A percentile compares a stretch with the other conserved stretches of the same genome.
phyloP scores from a whole-genome alignment of 148 eudicot species.

The Gaultheria prostrata region DNA sequence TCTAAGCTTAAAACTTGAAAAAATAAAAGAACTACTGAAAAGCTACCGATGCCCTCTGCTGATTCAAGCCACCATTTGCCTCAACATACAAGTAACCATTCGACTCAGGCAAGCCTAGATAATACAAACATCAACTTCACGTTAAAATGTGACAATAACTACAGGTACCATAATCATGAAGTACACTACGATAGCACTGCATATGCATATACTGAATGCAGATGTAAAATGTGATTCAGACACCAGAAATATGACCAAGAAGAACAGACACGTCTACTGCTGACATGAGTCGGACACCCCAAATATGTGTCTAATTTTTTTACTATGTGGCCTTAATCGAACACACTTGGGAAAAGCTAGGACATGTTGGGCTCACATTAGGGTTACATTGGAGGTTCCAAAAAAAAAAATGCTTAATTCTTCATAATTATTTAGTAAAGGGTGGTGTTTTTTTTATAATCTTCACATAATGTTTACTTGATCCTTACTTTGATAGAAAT shows the following conservation, averaged over 20 bases:
- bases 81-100: conserved; percentile 89
- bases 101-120: conserved; percentile 64
- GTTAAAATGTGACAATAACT: background rate
- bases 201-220: background rate
- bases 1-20: background rate
- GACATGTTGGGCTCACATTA: background rate
- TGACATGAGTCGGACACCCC: background rate
- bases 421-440: background rate
- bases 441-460: background rate
- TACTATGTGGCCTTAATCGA: background rate
- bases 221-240: background rate
- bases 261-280: background rate
- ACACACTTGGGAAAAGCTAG: background rate
- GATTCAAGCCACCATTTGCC: conserved; percentile 99
- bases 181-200: background rate
- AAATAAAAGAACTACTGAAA: background rate
- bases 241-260: background rate
- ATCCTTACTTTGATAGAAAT: background rate
- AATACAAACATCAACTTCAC: conserved; percentile 15
- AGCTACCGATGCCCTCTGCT: conserved; percentile 87
- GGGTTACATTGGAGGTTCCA: background rate
- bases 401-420: background rate
- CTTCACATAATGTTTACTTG: background rate
- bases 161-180: background rate
- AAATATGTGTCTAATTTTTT: background rate